Percentiles rank a stretch among this genome's conserved stretches.
phyloP scores from a whole-genome alignment of 78 protist species.

The Cavenderia fasciculata region DNA sequence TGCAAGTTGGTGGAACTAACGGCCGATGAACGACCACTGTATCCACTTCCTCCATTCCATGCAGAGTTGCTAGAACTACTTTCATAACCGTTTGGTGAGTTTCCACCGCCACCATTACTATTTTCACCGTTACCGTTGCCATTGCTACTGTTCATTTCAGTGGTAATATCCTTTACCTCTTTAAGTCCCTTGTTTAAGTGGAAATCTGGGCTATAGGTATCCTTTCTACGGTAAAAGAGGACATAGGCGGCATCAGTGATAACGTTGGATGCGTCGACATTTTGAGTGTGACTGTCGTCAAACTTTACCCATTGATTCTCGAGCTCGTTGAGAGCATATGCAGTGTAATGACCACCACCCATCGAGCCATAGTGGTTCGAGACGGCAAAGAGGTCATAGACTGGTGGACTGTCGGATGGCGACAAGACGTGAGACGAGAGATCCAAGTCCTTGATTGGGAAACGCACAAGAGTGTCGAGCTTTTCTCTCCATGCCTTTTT shows the following conservation, averaged over 20 bases:
- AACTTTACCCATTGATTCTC: slow-evolving; percentile 87
- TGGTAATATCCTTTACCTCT: neutral
- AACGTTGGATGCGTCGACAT: slow-evolving; percentile 2
- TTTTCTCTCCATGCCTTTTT: slow-evolving; percentile 77
- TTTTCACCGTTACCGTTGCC: no score
- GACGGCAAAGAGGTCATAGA: slow-evolving; percentile 92
- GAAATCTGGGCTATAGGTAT: slow-evolving; percentile 6
- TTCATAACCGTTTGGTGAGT: no score
- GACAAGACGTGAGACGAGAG: slow-evolving; percentile 52
- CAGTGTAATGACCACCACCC: slow-evolving; percentile 97
- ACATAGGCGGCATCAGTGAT: slow-evolving; percentile 86
- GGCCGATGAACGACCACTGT: no score
- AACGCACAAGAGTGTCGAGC: slow-evolving; percentile 84
- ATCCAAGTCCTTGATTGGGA: slow-evolving; percentile 88
- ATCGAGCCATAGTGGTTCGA: slow-evolving; percentile 93
- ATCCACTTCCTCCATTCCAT: no score
- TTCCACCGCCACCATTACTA: no score
- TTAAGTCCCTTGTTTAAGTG: neutral
- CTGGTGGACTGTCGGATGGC: slow-evolving; percentile 10
- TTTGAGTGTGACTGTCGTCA: slow-evolving; percentile 53
- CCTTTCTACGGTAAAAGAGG: slow-evolving; percentile 82
- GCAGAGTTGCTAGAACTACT: no score
- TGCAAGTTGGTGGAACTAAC: no score
- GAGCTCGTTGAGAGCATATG: slow-evolving; percentile 82
- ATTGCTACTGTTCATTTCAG: no score